Percentiles rank a stretch among this genome's conserved stretches.
phyloP scores from a whole-genome alignment of 345 rosid species.

The Arabidopsis thaliana region DNA sequence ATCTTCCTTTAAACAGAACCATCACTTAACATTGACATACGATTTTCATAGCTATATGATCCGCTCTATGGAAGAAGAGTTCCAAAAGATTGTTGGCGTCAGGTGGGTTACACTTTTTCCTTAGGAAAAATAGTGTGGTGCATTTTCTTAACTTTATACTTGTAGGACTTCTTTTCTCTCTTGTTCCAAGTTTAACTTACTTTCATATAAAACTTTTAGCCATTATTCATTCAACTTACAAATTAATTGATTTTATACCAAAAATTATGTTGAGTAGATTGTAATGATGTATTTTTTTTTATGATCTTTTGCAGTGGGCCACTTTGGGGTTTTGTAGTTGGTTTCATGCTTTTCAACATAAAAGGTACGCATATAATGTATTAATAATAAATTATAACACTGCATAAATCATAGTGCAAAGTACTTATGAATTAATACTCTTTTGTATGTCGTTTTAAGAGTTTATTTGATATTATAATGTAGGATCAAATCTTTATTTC shows the following conservation, averaged over 20 bases:
- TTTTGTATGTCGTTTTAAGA: constrained; percentile 12
- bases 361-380: constrained; percentile 56
- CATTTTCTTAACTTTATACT: background rate
- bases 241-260: background rate
- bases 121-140: background rate
- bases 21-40: constrained; percentile 62
- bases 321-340: constrained; percentile 98
- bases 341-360: constrained; percentile 89
- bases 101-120: constrained; percentile 53
- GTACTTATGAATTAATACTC: background rate
- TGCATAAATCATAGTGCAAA: background rate
- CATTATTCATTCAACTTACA: background rate
- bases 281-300: background rate
- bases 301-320: constrained; percentile 66
- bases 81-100: constrained; percentile 83
- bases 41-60: constrained; percentile 93
- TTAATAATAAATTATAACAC: too few species aligned
- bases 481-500: constrained; percentile 97
- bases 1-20: constrained; percentile 60
- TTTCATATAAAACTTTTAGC: background rate
- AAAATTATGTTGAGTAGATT: background rate
- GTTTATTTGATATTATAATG: constrained; percentile 21
- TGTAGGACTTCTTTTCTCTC: background rate
- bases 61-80: constrained; percentile 97
- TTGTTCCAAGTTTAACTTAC: constrained; percentile 10